phyloP scores from a whole-genome alignment of 139 green algal genomes.

The Chlamydomonas incerta region DNA sequence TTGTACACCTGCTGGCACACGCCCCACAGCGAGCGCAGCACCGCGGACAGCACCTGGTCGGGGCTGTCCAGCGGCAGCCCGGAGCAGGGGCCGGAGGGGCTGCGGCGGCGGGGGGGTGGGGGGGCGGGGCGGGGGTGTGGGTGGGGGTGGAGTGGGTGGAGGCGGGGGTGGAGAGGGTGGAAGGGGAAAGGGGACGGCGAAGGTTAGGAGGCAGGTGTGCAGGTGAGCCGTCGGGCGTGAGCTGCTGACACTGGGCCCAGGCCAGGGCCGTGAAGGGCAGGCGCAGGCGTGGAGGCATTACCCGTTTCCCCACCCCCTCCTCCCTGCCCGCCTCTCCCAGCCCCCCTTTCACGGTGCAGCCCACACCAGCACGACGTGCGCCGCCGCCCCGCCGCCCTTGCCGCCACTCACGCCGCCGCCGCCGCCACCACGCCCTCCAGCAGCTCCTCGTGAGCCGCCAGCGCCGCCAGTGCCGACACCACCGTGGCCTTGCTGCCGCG shows the following conservation, averaged over 20 bases:
- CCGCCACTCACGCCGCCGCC: not conserved
- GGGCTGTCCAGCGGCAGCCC: not conserved
- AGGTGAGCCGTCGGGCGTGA: too few relatives aligned
- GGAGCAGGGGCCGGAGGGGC: conserved; percentile 14
- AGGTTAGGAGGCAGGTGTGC: not conserved
- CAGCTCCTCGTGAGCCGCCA: conserved; percentile 27
- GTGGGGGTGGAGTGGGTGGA: not conserved
- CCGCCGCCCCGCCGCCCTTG: not conserved
- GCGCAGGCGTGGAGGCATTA: not conserved
- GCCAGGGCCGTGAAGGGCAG: too few relatives aligned
- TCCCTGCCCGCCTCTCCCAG: not conserved
- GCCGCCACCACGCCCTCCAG: conserved; percentile 35
- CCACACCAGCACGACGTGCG: too few relatives aligned
- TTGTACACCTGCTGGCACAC: conserved; percentile 4
- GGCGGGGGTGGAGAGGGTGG: too few relatives aligned
- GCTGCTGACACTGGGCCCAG: too few relatives aligned
- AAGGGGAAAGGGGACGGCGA: too few relatives aligned
- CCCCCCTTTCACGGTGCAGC: too few relatives aligned
- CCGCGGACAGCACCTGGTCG: conserved; percentile 20
- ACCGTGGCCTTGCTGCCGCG: conserved; percentile 17
- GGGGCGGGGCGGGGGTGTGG: not conserved
- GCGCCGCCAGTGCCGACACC: conserved; percentile 14
- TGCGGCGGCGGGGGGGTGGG: not conserved
- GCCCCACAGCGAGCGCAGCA: conserved; percentile 28
- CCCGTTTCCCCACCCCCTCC: not conserved